A percentile compares a stretch with the other conserved stretches of the same genome.
phyloP scores from a whole-genome alignment of 306 rosid species.

The Argentina anserina region DNA sequence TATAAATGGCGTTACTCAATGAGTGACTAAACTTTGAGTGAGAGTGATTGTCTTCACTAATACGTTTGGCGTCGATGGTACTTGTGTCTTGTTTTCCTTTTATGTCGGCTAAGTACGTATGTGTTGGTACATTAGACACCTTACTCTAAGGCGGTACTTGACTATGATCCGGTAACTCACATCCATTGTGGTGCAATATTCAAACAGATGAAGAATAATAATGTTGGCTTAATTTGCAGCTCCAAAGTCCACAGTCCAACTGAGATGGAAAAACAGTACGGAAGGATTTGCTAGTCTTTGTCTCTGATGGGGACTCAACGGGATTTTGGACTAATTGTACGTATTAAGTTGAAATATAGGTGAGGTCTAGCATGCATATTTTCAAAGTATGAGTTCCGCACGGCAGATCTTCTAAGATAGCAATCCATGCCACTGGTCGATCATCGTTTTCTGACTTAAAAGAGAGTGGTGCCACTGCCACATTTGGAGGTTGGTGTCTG shows the following conservation, averaged over 20 bases:
- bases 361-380: background rate
- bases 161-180: background rate
- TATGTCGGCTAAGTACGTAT: too few relatives aligned
- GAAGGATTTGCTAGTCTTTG: background rate
- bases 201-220: background rate
- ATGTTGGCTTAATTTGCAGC: background rate
- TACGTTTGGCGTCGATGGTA: background rate
- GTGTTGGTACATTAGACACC: too few relatives aligned
- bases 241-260: background rate
- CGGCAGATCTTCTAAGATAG: constrained; percentile 24
- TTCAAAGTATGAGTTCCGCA: constrained; percentile 28
- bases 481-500: background rate
- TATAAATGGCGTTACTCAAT: too few relatives aligned
- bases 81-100: too few relatives aligned
- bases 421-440: constrained; percentile 5
- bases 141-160: too few relatives aligned
- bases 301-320: background rate
- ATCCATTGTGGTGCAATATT: background rate
- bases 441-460: background rate
- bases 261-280: background rate
- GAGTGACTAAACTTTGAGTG: background rate
- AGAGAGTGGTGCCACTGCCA: background rate
- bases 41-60: background rate
- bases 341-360: background rate
- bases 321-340: background rate